These are phyloP conservation scores for Cladophialophora yegresii DNA, from an alignment of 2,329 filamentous ascomycete genomes.

Conservation along the genomic window DNA sequence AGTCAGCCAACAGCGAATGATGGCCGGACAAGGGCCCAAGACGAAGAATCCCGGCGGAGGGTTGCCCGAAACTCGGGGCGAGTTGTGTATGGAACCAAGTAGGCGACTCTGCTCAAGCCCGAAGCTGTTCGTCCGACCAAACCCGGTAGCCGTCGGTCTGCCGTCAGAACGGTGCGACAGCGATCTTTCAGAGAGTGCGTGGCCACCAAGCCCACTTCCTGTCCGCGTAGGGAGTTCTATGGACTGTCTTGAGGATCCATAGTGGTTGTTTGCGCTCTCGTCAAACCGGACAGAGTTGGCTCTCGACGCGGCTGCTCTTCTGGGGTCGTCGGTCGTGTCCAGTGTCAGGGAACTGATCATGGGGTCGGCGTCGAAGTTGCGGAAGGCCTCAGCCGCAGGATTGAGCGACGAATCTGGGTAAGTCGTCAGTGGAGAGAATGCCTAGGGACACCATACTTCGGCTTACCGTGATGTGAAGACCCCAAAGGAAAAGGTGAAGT, in stretches of 20 bases:
- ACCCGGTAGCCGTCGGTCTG: slow-evolving; percentile 87
- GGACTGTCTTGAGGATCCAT: slow-evolving; percentile 81
- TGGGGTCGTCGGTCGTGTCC: slow-evolving; percentile 80
- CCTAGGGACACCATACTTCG: neutral
- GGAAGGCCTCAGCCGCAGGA: slow-evolving; percentile 80
- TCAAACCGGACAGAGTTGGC: slow-evolving; percentile 98
- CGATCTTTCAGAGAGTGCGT: slow-evolving; percentile 83
- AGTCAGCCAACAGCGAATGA: slow-evolving; percentile 93
- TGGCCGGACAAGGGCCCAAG: slow-evolving; percentile 84
- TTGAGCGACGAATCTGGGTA: slow-evolving; percentile 73
- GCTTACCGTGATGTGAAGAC: slow-evolving; percentile 81
- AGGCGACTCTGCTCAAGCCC: slow-evolving; percentile 74
- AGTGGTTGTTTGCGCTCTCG: slow-evolving; percentile 90
- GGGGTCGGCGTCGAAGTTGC: slow-evolving; percentile 81
- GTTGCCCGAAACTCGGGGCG: slow-evolving; percentile 63
- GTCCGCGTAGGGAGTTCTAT: slow-evolving; percentile 79
- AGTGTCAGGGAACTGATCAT: slow-evolving; percentile 79
- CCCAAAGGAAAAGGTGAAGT: slow-evolving; percentile 85
- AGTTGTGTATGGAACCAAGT: slow-evolving; percentile 65
- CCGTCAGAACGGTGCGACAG: slow-evolving; percentile 96
- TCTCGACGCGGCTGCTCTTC: slow-evolving; percentile 77
- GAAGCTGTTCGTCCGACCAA: slow-evolving; percentile 81
- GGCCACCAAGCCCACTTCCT: slow-evolving; percentile 74
- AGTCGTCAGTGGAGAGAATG: slow-evolving; percentile 13
- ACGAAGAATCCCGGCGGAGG: slow-evolving; percentile 83